A percentile compares a stretch with the other conserved stretches of the same genome.
phyloP scores from a whole-genome alignment of 306 rosid genomes.

The Phaseolus lunatus region DNA sequence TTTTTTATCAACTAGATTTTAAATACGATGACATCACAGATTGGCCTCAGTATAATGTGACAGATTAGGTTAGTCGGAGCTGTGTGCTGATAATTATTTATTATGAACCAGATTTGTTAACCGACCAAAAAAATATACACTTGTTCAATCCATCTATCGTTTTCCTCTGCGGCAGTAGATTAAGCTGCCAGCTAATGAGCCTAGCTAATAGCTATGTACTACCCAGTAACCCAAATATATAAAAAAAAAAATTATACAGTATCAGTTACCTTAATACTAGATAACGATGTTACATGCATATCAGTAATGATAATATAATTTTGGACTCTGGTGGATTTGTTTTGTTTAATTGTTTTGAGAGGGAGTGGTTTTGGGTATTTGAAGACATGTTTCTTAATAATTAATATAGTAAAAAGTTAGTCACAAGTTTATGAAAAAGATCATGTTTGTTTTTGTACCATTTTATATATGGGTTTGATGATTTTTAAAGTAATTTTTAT shows the following conservation, averaged over 20 bases:
- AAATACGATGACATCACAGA: slow-evolving; percentile 19
- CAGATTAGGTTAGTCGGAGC: slow-evolving; percentile 15
- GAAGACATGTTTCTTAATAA: no score
- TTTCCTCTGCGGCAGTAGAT: not conserved
- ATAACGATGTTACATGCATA: not conserved
- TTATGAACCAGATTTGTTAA: slow-evolving; percentile 33
- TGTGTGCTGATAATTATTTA: not conserved
- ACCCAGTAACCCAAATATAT: not conserved
- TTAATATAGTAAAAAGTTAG: no score
- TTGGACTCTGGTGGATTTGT: no score
- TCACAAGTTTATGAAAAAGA: no score
- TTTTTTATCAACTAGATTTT: not conserved
- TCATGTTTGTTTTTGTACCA: no score
- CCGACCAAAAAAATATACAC: not conserved
- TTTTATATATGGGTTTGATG: no score
- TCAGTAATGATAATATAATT: not conserved
- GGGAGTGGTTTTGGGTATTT: no score
- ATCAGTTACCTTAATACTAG: not conserved
- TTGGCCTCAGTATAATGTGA: slow-evolving; percentile 11
- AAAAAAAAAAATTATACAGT: not conserved
- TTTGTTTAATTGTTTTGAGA: no score
- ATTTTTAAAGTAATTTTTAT: no score
- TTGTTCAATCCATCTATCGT: slow-evolving; percentile 8
- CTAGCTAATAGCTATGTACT: not conserved
- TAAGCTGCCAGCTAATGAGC: slow-evolving; percentile 24